phyloP scores from a whole-genome alignment of 2,329 filamentous ascomycete species.

The Cladophialophora yegresii region DNA sequence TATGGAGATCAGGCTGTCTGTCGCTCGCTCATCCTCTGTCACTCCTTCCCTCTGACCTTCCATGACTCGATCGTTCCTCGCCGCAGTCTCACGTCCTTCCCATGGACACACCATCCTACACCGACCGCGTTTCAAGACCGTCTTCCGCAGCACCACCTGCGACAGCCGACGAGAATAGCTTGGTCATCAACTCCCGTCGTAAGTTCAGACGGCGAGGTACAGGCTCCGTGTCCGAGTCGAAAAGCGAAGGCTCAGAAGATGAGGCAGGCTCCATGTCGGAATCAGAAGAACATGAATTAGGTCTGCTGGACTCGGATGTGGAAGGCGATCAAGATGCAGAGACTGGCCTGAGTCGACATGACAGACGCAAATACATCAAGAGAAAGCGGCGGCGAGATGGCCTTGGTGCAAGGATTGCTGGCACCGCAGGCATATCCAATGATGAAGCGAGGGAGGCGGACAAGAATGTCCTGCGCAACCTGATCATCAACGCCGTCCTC shows the following conservation, averaged over 20 bases:
- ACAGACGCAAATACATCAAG: slow-evolving; percentile 67
- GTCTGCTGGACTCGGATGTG: slow-evolving; percentile 66
- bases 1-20: slow-evolving; percentile 1
- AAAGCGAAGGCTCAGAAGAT: slow-evolving; percentile 32
- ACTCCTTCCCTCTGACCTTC: slow-evolving; percentile 3
- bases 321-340: slow-evolving; percentile 88
- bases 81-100: slow-evolving; percentile 11
- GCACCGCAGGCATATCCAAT: slow-evolving; percentile 59
- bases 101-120: slow-evolving; percentile 32
- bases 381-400: slow-evolving; percentile 67
- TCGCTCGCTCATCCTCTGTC: slow-evolving; percentile 1
- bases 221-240: slow-evolving; percentile 31
- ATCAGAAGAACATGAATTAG: slow-evolving; percentile 60
- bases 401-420: slow-evolving; percentile 68
- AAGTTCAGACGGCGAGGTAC: slow-evolving; percentile 36
- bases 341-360: slow-evolving; percentile 75
- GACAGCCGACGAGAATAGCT: slow-evolving; percentile 17
- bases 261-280: slow-evolving; percentile 44
- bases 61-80: slow-evolving; percentile 8
- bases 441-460: slow-evolving; percentile 73
- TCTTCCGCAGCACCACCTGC: slow-evolving; percentile 20
- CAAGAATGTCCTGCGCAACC: slow-evolving; percentile 67
- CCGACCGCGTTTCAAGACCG: slow-evolving; percentile 25
- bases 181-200: slow-evolving; percentile 35
- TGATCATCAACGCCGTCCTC: slow-evolving; percentile 74